Evolutionary conservation across 345 rosid genomes (phyloP), one percentile per base, ranked within the genome.

Genomic region (Leavenworthia alabamica): DNA sequence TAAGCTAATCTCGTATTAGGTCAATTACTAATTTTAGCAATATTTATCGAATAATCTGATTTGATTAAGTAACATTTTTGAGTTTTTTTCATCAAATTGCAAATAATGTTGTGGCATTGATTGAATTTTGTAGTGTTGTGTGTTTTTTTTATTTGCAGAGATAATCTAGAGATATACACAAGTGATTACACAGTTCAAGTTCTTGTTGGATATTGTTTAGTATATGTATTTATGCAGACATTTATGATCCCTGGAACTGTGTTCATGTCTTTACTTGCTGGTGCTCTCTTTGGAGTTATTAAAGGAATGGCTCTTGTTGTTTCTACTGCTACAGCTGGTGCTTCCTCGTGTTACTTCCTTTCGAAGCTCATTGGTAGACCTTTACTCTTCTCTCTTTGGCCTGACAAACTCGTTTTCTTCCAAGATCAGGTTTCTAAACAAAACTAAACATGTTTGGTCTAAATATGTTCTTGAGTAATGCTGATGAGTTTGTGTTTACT

Each of bases 251-350:
- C 93, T 0, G 93, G 96, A 69, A 89, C 93, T 12, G 84, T 89
- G 67, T 92, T 92, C 68, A 89, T 92, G 95, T 83, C 96, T 7
- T 75, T 92, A 69, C 96, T 92, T 68, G 98, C 98, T 45, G 98
- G 95, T 66, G 80, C 96, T 28, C 84, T 92, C 46, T 92, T 92
- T 68, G 98, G 96, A 26, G 90, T 82, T 26, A 64, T 79, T 53
- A 85, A 80, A 81, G 95, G 96, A n/a, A 86, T 92, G 68, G 89
- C 85, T 45, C 77, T 89, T 56, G 93, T 92, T 42, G 93, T 89
- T 48, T 83, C 85, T 31, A 70, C 85, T 55, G 96, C 96, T 71
- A 82, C 96, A 12, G 96, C 96, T 27, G 98, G 98, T 75, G 95
- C 96, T 82, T 92, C 95, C 62, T 89, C 96, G 56, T 92, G 93